Evolutionary conservation across 1,284 basidiomycete genomes (phyloP), one percentile per base, ranked within the genome.

Genomic region (Gomphus bonarii): DNA sequence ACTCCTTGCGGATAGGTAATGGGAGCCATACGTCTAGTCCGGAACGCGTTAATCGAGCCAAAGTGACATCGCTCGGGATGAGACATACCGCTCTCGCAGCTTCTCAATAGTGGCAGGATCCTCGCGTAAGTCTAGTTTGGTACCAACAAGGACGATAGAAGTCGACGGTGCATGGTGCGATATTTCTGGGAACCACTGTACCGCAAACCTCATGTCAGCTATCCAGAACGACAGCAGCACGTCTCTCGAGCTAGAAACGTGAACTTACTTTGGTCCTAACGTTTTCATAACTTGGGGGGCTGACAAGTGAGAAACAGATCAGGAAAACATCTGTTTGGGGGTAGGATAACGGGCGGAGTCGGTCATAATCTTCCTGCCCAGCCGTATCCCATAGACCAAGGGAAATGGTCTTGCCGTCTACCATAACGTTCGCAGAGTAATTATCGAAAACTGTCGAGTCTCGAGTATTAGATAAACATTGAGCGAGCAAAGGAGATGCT

Each of bases 321-420:
- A 99, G 79, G 77, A 99, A 99, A 40, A 99, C 94, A 70, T 99
- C 97, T 54, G 97, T 99, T 73, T 99, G 97, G 8, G 97, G 97
- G 75, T 99, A 99, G 61, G 92, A 95, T 62, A 99, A 81, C 55
- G 97, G 97, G 65, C 97, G 88, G 66, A 99, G 87, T 58, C 97
- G 90, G 73, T 99, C 97, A 71, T 95, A 95, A 77, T 97, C 94
- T 72, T 98, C 95, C 75, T 97, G 95, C 65, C 95, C 95, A 52
- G 95, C 95, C n/a, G 95, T 98, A 81, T 97, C 94, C 95, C 94
- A 98, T 58, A 98, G 77, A 58, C 95, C 95, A 58, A 99, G 84
- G 58, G 91, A 94, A 66, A 99, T 95, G 50, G 97, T 97, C 79
- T 97, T 97, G 66, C 94, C 93, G 67, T 99, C 97, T 60, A 99